Evolutionary conservation across 306 rosid genomes (phyloP), one percentile per base, ranked within the genome.

Genomic region (Vigna trinervia): DNA sequence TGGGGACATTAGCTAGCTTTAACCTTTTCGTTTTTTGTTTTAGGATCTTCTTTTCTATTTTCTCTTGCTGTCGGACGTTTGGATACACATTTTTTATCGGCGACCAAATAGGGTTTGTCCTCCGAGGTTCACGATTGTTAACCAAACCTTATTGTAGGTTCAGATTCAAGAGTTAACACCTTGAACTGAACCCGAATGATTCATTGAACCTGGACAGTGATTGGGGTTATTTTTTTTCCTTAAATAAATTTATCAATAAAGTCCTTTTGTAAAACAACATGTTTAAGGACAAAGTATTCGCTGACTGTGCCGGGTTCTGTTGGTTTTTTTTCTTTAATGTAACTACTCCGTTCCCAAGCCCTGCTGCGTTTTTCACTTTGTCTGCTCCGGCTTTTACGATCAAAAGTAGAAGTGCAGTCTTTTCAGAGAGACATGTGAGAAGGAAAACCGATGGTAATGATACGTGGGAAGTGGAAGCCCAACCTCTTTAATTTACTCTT

Each of bases 181-280:
- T 1, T 5, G n/a, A 57, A 50, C 5, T 38, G 47, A 58, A 62
- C 19, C 36, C 46, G 15, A 8, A 69, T 50, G 71, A 73, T 83
- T 67, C 88, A 86, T 84, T 39, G 90, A 73, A 87, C 85, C 84
- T 85, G 68, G 89, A 87, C 90, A 9, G 17, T 38, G 10, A 19
- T 6, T 2, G 41, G 41, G 41, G 41, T 36, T 36, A 6, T 63
- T 62, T 34, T 6, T 14, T 61, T 61, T 59, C n/a, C 61, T 54
- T n/a, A 52, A 6, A 6, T 3, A 54, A 20, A 20, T 22, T 12
- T 28, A 36, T 28, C 28, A 1, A 12, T 20, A 6, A 23, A 56
- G 7, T 32, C 17, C 7, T 2, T 60, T 60, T 3, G 12, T 60
- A 60, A 14, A 20, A 3, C 5, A 20, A 19, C 32, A 17, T 65